Base-by-base conservation (phyloP, 192 early-diverging fungal species). In the Linnemannia hyalina region DNA sequence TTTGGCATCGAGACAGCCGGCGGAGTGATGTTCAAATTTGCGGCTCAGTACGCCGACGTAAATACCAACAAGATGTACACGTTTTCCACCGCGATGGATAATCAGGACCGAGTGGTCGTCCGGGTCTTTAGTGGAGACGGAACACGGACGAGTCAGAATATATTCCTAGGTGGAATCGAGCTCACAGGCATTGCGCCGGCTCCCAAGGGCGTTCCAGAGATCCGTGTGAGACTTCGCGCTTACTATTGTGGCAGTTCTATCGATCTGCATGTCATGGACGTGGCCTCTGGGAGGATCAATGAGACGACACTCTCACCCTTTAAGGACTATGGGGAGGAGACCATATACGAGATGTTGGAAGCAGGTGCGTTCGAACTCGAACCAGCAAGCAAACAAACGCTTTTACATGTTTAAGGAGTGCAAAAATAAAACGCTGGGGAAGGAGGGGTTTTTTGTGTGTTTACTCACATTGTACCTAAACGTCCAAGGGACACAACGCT, bases 41-140 rank as follows among this genome's bases (percentile, higher is more conserved):
- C 97, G 90, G 94, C 92, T 89, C 92, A 96, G 97, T 91, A 1
- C 6, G 1, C 10, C 6, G 69, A 3, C 20, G 16, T 54, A 6
- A 96, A 96, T 75, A 96, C 96, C 91, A 97, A 98, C 93, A 98
- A 97, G 90, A 92, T 93, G 69, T 96, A 97, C 90, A 92, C 95
- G 77, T 98, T 98, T 94, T 97, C 97, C 75, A 98, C 97, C 75
- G 95, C 97, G 26, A 96, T 95, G 68, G 97, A 98, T 77, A 96
- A 95, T 13, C 97, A 98, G 85, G 97, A 95, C 68, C 94, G 96
- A 68, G 96, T 98, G 49, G 95, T 95, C 83, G 96, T 98, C 90
- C 95, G 94, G 90, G 96, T 98, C 63, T 98, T 95, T 94, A 96
- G 97, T 90, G 97, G 97, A 76, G 96, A 97, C 90, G 94, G 97